Percentiles rank a stretch among this genome's conserved stretches.
Conservation (phyloP, 2,329 filamentous ascomycete genomes). For the Cercospora berteroae region DNA sequence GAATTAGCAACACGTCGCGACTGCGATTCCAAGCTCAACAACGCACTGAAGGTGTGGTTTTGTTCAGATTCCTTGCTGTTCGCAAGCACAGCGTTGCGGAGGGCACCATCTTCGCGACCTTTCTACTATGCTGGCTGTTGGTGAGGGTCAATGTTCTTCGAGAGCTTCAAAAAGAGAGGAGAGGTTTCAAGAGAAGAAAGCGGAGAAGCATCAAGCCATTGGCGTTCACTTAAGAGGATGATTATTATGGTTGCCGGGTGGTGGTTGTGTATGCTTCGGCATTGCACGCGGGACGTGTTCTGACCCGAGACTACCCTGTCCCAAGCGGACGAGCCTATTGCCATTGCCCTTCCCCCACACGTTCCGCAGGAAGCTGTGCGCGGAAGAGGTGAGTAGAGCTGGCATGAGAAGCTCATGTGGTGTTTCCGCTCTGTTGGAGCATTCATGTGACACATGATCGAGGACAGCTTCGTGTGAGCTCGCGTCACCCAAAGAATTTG, state of each 20-base stretch:
- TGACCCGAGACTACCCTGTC: slow-evolving; percentile 8
- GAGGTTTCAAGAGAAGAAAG: background rate
- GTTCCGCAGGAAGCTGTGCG: background rate
- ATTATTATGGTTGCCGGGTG: background rate
- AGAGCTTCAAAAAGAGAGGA: background rate
- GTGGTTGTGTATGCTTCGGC: slow-evolving; percentile 13
- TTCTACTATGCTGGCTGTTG: background rate
- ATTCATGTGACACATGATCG: too few relatives aligned
- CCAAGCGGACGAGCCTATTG: background rate
- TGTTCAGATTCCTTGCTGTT: slow-evolving; percentile 25
- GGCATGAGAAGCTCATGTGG: background rate
- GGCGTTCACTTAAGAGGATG: slow-evolving; percentile 4
- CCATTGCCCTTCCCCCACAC: background rate
- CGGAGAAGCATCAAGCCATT: background rate
- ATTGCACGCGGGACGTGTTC: slow-evolving; percentile 16
- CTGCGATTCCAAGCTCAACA: too few relatives aligned
- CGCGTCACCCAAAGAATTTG: background rate
- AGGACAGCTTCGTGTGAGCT: background rate
- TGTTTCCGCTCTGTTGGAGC: background rate
- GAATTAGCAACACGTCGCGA: background rate
- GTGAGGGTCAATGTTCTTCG: background rate
- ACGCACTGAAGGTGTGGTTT: slow-evolving; percentile 23
- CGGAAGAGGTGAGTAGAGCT: background rate
- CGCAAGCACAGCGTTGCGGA: slow-evolving; percentile 25
- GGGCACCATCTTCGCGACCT: slow-evolving; percentile 17